These are phyloP conservation scores for Colletotrichum sp. DNA, from an alignment of 2,329 filamentous ascomycete genomes.

Conservation along the genomic window DNA sequence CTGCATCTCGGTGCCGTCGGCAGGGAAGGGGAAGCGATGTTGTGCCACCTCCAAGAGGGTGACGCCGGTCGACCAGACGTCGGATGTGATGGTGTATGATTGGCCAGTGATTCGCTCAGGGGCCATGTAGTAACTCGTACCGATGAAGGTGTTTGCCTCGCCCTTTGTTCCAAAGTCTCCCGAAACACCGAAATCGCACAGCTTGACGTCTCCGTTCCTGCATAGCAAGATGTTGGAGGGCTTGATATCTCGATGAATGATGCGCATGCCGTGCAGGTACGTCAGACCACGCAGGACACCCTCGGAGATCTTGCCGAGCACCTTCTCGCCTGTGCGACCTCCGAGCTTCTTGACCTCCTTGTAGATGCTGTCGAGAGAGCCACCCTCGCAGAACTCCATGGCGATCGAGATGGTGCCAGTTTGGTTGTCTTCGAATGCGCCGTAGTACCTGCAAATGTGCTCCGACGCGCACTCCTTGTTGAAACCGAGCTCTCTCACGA, in stretches of 20 bases:
- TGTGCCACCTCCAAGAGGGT: constrained; percentile 99
- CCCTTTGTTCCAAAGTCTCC: constrained; percentile 99
- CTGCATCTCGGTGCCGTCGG: constrained; percentile 94
- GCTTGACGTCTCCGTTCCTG: constrained; percentile 90
- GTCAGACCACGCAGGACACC: constrained; percentile 92
- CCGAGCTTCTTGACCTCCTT: constrained; percentile 95
- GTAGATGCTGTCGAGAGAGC: constrained; percentile 95
- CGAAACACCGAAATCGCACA: constrained; percentile 97
- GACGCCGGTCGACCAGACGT: constrained; percentile 97
- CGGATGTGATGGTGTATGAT: constrained; percentile 97
- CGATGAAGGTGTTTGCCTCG: constrained; percentile 98
- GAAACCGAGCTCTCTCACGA: constrained; percentile 93
- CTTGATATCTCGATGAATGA: constrained; percentile 99
- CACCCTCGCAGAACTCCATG: constrained; percentile 99
- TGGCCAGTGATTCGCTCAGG: constrained; percentile 97
- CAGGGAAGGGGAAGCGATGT: constrained; percentile 97
- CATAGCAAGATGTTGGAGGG: constrained; percentile 96
- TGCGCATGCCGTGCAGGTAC: constrained; percentile 93
- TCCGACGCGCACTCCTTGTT: constrained; percentile 97
- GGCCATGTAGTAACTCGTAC: constrained; percentile 99
- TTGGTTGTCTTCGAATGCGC: constrained; percentile 92
- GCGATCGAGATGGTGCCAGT: constrained; percentile 97
- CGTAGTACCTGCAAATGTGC: constrained; percentile 97
- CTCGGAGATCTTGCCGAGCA: constrained; percentile 94
- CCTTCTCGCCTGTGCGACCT: constrained; percentile 94